A percentile compares a stretch with the other conserved stretches of the same genome.
phyloP scores from a whole-genome alignment of 1,284 basidiomycete species.

The Puccinia sorghi region DNA sequence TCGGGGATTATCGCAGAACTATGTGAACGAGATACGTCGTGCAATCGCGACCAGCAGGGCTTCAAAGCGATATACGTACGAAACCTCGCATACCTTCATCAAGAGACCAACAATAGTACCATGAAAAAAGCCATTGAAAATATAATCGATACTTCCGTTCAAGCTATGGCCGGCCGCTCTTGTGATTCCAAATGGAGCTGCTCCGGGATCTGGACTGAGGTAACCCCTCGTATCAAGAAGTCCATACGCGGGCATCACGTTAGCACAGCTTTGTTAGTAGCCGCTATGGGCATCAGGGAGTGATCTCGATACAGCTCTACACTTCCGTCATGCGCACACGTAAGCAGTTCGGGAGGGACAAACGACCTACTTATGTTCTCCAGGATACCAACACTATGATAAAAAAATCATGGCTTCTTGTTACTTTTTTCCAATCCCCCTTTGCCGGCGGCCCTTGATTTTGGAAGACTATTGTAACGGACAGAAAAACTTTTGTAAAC shows the following conservation, averaged over 20 bases:
- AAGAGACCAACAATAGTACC: not conserved
- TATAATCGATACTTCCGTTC: conserved; percentile 35
- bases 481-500: no score
- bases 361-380: no score
- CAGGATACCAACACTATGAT: no score
- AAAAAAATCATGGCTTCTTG: no score
- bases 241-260: conserved; percentile 46
- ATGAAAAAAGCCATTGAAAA: conserved; percentile 33
- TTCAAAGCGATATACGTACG: conserved; percentile 48
- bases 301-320: no score
- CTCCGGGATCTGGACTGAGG: conserved; percentile 39
- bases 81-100: conserved; percentile 47
- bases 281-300: conserved; percentile 28
- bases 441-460: no score
- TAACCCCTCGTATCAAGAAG: conserved; percentile 15
- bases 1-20: conserved; percentile 46
- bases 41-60: conserved; percentile 48
- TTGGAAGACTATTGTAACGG: no score
- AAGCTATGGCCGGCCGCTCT: conserved; percentile 29
- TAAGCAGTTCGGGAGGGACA: no score
- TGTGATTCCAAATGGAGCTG: conserved; percentile 45
- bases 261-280: conserved; percentile 46
- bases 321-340: no score
- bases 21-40: conserved; percentile 31
- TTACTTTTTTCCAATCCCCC: no score